Percentiles rank a stretch among this genome's conserved stretches.
Conservation (phyloP, 345 rosid genomes). For the Linum trigynum region DNA sequence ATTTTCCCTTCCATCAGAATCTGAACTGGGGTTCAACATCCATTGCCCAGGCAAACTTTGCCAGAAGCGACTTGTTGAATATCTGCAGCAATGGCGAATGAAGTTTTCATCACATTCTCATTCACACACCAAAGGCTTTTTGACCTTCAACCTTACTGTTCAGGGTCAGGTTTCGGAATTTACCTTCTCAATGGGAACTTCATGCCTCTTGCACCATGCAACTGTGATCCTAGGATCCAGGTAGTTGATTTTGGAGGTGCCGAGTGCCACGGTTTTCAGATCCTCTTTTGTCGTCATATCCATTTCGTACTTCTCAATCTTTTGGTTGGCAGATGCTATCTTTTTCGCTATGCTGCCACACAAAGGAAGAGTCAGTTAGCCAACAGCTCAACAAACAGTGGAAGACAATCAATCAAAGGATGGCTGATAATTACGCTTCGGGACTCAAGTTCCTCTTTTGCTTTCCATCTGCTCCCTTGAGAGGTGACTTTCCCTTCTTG, state of each 20-base stretch:
- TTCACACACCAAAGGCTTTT: neutral
- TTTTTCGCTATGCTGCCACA: slow-evolving; percentile 62
- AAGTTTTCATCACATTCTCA: neutral
- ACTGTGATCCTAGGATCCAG: slow-evolving; percentile 96
- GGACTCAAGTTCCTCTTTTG: slow-evolving; percentile 63
- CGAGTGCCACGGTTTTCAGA: slow-evolving; percentile 84
- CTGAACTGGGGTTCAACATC: slow-evolving; percentile 86
- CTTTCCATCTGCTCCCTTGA: slow-evolving; percentile 81
- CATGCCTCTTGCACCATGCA: slow-evolving; percentile 98
- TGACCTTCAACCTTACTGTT: neutral
- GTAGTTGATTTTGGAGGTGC: slow-evolving; percentile 92
- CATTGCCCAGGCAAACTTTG: slow-evolving; percentile 94
- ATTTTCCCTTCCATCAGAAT: slow-evolving; percentile 38
- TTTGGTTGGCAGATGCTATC: slow-evolving; percentile 45
- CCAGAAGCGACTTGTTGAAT: slow-evolving; percentile 85
- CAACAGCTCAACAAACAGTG: no score
- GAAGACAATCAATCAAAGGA: neutral
- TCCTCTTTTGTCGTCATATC: slow-evolving; percentile 74
- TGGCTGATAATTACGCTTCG: slow-evolving; percentile 48
- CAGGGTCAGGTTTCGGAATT: neutral
- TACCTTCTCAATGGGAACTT: slow-evolving; percentile 98
- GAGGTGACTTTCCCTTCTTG: slow-evolving; percentile 79
- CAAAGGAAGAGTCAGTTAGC: neutral
- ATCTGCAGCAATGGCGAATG: slow-evolving; percentile 37
- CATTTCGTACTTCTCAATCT: slow-evolving; percentile 70